phyloP scores from a whole-genome alignment of 2,329 filamentous ascomycete species.

The Ascochyta lentis region DNA sequence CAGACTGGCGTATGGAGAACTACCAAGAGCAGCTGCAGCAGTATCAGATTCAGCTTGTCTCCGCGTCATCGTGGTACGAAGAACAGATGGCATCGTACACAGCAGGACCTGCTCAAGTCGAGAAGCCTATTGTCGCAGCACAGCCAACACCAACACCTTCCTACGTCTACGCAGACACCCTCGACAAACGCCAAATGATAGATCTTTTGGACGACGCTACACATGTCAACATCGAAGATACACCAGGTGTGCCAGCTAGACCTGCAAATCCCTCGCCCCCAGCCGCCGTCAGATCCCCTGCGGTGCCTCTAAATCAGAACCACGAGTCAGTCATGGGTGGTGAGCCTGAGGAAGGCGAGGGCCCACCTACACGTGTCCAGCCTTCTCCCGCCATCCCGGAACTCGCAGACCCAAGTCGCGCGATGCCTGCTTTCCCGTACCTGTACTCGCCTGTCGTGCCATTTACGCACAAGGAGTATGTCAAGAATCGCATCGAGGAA shows the following conservation, averaged over 20 bases:
- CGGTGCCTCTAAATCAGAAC: slow-evolving; percentile 10
- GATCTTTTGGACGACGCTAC: slow-evolving; percentile 33
- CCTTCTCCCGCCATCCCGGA: slow-evolving; percentile 19
- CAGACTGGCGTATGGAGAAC: slow-evolving; percentile 35
- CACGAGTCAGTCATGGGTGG: slow-evolving; percentile 26
- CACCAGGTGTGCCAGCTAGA: slow-evolving; percentile 5
- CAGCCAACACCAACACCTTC: slow-evolving; percentile 27
- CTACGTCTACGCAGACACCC: slow-evolving; percentile 26
- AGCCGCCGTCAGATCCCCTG: slow-evolving; percentile 18
- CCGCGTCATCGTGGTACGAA: slow-evolving; percentile 41
- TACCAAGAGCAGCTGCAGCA: slow-evolving; percentile 44
- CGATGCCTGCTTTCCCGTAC: slow-evolving; percentile 37
- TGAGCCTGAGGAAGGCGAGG: slow-evolving; percentile 29
- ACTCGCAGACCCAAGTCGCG: slow-evolving; percentile 22
- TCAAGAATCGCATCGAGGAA: slow-evolving; percentile 47
- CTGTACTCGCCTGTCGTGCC: slow-evolving; percentile 42
- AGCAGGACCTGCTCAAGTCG: slow-evolving; percentile 21
- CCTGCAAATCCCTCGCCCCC: slow-evolving; percentile 11
- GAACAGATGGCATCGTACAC: slow-evolving; percentile 37
- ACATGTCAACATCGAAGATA: slow-evolving; percentile 13
- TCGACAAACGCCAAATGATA: slow-evolving; percentile 37
- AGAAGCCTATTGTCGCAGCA: slow-evolving; percentile 9
- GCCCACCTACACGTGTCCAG: slow-evolving; percentile 34
- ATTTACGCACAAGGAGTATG: slow-evolving; percentile 45
- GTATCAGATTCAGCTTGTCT: slow-evolving; percentile 43